A percentile compares a stretch with the other conserved stretches of the same genome.
These are phyloP conservation scores for Hortaea werneckii DNA, from an alignment of 2,329 filamentous ascomycete genomes.

Conservation along the genomic window DNA sequence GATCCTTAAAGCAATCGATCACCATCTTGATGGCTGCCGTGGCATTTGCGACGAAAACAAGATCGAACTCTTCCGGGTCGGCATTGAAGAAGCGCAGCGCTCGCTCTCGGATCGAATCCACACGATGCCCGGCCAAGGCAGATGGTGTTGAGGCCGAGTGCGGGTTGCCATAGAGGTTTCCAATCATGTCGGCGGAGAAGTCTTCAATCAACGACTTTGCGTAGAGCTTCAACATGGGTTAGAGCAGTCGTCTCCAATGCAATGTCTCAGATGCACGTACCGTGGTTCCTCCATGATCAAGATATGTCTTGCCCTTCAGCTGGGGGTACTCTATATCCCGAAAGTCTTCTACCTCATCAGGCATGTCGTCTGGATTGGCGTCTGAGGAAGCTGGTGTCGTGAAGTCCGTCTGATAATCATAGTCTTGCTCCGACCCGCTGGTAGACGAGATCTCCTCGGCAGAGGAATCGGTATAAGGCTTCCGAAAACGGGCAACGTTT, in stretches of 20 bases:
- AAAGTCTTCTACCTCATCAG: conserved; percentile 31
- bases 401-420: conserved; percentile 26
- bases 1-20: conserved; percentile 46
- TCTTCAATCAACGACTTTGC: conserved; percentile 47
- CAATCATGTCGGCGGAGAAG: conserved; percentile 46
- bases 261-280: too few species aligned
- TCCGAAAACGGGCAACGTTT: conserved; percentile 10
- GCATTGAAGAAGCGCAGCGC: conserved; percentile 50
- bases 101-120: conserved; percentile 46
- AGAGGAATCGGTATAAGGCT: conserved; percentile 13
- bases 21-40: conserved; percentile 54
- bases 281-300: conserved; percentile 33
- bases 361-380: conserved; percentile 21
- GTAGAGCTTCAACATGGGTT: conserved; percentile 33
- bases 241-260: too few species aligned
- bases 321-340: conserved; percentile 33
- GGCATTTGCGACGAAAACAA: conserved; percentile 53
- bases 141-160: conserved; percentile 55
- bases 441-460: conserved; percentile 23
- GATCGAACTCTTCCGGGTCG: conserved; percentile 48
- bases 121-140: conserved; percentile 45
- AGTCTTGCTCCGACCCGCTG: conserved; percentile 23
- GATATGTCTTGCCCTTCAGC: conserved; percentile 34
- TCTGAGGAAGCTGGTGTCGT: conserved; percentile 25
- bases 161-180: conserved; percentile 56